phyloP scores from a whole-genome alignment of 2,329 filamentous ascomycete species.

The Aspergillus brasiliensis region DNA sequence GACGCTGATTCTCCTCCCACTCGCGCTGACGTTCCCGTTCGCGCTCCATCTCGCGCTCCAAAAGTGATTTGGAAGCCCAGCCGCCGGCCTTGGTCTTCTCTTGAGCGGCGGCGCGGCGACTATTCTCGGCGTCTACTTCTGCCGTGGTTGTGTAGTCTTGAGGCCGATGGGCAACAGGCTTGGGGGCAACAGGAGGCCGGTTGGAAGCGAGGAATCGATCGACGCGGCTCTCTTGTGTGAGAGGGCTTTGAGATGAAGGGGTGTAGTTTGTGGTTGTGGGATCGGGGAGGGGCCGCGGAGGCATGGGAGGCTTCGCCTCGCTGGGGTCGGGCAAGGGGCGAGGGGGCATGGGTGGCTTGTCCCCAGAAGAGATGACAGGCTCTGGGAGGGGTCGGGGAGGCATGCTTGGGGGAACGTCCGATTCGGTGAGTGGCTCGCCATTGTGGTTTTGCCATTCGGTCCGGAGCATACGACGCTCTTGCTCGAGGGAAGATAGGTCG shows the following conservation, averaged over 20 bases:
- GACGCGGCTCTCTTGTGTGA: constrained; percentile 48
- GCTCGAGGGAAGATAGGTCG: constrained; percentile 60
- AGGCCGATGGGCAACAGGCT: constrained; percentile 43
- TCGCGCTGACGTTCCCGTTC: constrained; percentile 66
- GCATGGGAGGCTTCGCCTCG: constrained; percentile 21
- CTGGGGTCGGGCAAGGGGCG: constrained; percentile 35
- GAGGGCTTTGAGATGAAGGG: constrained; percentile 23
- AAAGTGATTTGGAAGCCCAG: constrained; percentile 64
- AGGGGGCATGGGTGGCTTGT: constrained; percentile 21
- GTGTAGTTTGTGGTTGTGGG: constrained; percentile 43
- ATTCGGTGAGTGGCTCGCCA: constrained; percentile 20
- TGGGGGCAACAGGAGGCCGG: constrained; percentile 49
- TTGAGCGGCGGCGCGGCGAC: constrained; percentile 57
- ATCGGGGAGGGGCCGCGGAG: constrained; percentile 51
- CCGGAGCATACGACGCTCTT: constrained; percentile 62
- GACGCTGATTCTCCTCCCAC: constrained; percentile 64
- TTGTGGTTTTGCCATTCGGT: constrained; percentile 56
- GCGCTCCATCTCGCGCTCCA: constrained; percentile 68
- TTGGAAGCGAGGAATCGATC: constrained; percentile 60
- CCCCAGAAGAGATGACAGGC: neutral
- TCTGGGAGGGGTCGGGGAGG: constrained; percentile 14
- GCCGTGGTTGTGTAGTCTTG: constrained; percentile 54
- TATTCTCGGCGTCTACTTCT: constrained; percentile 59
- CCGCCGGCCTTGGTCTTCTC: constrained; percentile 60
- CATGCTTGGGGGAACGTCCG: constrained; percentile 8